Percentiles rank a stretch among this genome's conserved stretches.
phyloP scores from a whole-genome alignment of 1,284 basidiomycete species.

The Paramarasmius palmivorus region DNA sequence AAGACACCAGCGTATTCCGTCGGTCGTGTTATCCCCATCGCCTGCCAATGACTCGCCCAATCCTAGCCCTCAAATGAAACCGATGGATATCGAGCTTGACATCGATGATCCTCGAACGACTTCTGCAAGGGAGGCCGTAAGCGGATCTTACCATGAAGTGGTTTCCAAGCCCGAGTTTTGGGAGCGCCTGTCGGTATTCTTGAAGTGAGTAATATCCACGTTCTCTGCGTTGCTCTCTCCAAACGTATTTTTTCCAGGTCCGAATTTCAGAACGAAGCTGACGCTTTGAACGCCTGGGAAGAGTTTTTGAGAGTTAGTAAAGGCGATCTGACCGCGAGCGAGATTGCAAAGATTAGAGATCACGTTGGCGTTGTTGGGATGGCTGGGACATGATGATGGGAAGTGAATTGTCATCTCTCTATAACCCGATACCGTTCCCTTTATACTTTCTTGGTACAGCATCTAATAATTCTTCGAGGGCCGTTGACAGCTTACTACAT shows the following conservation, averaged over 20 bases:
- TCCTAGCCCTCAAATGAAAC: conserved; percentile 35
- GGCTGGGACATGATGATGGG: conserved; percentile 61
- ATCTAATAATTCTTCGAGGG: not conserved
- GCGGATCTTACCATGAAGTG: conserved; percentile 65
- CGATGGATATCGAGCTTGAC: conserved; percentile 66
- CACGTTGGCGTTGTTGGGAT: conserved; percentile 75
- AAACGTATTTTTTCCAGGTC: conserved; percentile 34
- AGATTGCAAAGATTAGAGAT: conserved; percentile 81
- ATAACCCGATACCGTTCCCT: not conserved
- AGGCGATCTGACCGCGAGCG: conserved; percentile 62
- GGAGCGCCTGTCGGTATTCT: conserved; percentile 65
- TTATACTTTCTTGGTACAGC: not conserved
- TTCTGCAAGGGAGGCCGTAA: conserved; percentile 35
- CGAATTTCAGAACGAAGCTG: conserved; percentile 54
- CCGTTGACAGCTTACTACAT: no score
- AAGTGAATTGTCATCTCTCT: not conserved
- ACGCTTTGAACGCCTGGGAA: conserved; percentile 68
- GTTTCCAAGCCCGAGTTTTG: conserved; percentile 79
- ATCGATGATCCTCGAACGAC: conserved; percentile 56
- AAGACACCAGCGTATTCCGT: conserved; percentile 66
- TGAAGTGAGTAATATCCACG: conserved; percentile 44
- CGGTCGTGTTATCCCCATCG: conserved; percentile 73
- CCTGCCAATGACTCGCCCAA: conserved; percentile 17
- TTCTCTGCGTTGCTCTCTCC: not conserved
- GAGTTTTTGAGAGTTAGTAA: conserved; percentile 76